phyloP scores from a whole-genome alignment of 1,284 basidiomycete genomes.

The Microbotryum saponariae region DNA sequence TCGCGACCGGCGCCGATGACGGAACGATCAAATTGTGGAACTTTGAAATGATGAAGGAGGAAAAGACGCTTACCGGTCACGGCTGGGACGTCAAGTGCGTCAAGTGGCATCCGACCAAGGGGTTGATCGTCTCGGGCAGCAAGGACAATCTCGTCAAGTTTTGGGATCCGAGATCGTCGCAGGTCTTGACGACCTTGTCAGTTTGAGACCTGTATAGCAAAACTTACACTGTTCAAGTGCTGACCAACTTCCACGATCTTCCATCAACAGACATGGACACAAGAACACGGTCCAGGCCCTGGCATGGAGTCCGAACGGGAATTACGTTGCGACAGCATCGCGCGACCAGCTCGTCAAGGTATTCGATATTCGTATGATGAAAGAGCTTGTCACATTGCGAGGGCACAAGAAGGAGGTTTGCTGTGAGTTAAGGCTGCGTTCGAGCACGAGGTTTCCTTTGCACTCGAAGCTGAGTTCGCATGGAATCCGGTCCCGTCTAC shows the following conservation, averaged over 20 bases:
- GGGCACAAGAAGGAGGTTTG: conserved; percentile 98
- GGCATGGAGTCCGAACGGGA: conserved; percentile 86
- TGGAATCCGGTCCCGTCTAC: background rate
- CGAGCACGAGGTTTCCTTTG: background rate
- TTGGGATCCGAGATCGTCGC: conserved; percentile 91
- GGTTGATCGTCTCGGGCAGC: conserved; percentile 83
- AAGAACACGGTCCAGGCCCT: conserved; percentile 94
- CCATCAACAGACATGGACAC: conserved; percentile 67
- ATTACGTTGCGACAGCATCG: conserved; percentile 85
- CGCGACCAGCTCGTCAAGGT: conserved; percentile 89
- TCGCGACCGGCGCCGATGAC: conserved; percentile 92
- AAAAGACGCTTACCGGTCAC: conserved; percentile 76
- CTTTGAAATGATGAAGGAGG: conserved; percentile 83
- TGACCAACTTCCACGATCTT: background rate
- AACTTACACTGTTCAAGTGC: background rate
- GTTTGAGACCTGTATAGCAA: conserved; percentile 34
- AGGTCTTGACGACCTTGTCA: conserved; percentile 75
- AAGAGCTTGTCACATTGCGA: conserved; percentile 79
- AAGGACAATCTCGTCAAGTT: conserved; percentile 99
- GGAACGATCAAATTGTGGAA: conserved; percentile 89
- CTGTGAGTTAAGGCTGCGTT: conserved; percentile 53
- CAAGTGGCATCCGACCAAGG: conserved; percentile 96
- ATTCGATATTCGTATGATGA: conserved; percentile 98
- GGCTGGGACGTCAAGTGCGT: conserved; percentile 99
- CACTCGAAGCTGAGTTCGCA: background rate